Base-by-base conservation (phyloP, 2,329 filamentous ascomycete species). In the Chalara sp. region DNA sequence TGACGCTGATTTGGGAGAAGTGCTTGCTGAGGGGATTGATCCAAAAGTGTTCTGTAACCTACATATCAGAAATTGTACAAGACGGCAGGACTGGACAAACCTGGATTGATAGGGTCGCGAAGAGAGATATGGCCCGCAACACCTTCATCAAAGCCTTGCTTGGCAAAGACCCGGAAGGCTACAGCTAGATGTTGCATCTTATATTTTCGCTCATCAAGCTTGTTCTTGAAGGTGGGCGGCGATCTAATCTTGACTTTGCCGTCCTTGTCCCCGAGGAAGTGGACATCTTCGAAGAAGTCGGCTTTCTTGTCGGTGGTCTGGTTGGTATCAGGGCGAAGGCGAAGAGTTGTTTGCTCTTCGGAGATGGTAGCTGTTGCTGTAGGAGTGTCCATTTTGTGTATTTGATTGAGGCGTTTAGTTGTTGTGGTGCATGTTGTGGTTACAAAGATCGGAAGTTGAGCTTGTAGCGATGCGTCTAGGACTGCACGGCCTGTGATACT, bases 1-100 rank as follows among this genome's bases (percentile, higher is more conserved):
- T 69, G n/a, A 68, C 69, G 46, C 65, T 72, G 32, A 76, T 65
- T 30, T 48, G 41, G n/a, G 39, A 42, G 31, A 56, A 58, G 32
- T 52, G 46, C 33, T 33, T 41, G 6, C 32, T 44, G 7, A 50
- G 37, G 13, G 55, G 54, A 42, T 55, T 59, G 12, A 54, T 54
- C 57, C 57, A 59, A 42, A 59, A 57, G 28, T 37, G 33, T 21
- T 57, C 39, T 32, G 47, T 41, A 29, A 21, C 21, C 21, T 21
- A 21, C 21, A 21, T 3, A 21, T 21, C 21, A 21, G 21, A 21
- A 21, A 21, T 21, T 21, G 21, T 21, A 21, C 21, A 21, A 21
- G 21, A 21, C 21, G 21, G 21, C 21, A 21, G 21, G 21, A 21
- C 21, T 21, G 21, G 21, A 21, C 21, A 21, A 21, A 21, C 21